Conservation (phyloP, 495 filamentous ascomycete species). For the Penicillium roqueforti region DNA sequence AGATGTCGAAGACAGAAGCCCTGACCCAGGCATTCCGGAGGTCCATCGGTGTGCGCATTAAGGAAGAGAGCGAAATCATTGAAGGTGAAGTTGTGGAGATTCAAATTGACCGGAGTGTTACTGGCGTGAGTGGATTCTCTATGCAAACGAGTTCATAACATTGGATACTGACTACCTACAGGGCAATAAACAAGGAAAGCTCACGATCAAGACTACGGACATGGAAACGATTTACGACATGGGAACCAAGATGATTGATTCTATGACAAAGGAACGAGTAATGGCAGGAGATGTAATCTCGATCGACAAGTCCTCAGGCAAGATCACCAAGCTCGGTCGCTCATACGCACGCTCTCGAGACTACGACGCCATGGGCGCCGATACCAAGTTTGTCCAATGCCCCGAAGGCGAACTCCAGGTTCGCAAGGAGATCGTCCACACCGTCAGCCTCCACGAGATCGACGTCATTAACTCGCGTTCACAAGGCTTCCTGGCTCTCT, state of each 20-base stretch:
- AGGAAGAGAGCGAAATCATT: constrained; percentile 98
- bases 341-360: constrained; percentile 91
- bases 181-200: constrained; percentile 94
- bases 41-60: constrained; percentile 93
- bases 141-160: background rate
- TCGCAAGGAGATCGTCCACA: constrained; percentile 94
- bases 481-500: constrained; percentile 92
- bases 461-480: constrained; percentile 98
- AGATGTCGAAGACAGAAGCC: constrained; percentile 98
- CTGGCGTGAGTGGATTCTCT: constrained; percentile 55
- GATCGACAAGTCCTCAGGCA: constrained; percentile 95
- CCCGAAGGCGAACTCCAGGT: constrained; percentile 98
- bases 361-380: constrained; percentile 98
- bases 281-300: constrained; percentile 98
- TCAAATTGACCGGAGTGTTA: constrained; percentile 95
- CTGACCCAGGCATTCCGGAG: constrained; percentile 96
- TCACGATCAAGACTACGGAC: constrained; percentile 98
- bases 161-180: constrained; percentile 29
- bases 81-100: constrained; percentile 99
- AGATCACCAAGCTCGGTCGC: constrained; percentile 93
- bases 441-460: constrained; percentile 95
- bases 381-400: constrained; percentile 97
- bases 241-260: constrained; percentile 99
- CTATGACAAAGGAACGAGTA: constrained; percentile 97
- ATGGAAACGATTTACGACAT: constrained; percentile 99